Evolutionary conservation across 768 basidiomycete species (phyloP).

Genomic region (Tephrocybe sp.): DNA sequence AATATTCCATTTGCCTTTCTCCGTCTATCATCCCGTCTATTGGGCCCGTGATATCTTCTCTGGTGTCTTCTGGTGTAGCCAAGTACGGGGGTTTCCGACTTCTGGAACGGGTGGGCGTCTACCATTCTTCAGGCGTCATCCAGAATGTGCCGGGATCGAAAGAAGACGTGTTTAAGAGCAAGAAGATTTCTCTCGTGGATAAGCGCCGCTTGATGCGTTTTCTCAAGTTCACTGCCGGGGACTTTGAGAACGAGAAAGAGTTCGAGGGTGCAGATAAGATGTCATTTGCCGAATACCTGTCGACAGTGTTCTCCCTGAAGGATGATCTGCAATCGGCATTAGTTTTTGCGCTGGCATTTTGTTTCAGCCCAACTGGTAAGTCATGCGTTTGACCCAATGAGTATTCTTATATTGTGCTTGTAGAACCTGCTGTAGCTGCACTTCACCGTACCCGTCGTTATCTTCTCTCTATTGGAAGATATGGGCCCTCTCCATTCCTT

Average conservation of each 20-base stretch:
- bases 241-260: slow-evolving; percentile 66
- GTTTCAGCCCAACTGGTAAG: slow-evolving; percentile 55
- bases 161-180: slow-evolving; percentile 89
- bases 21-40: slow-evolving; percentile 79
- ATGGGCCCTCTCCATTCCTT: slow-evolving; percentile 80
- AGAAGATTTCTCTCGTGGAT: slow-evolving; percentile 70
- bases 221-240: slow-evolving; percentile 73
- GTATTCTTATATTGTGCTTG: slow-evolving; percentile 9
- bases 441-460: slow-evolving; percentile 71
- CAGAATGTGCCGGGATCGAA: slow-evolving; percentile 84
- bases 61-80: slow-evolving; percentile 81
- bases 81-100: slow-evolving; percentile 90
- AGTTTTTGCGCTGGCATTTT: slow-evolving; percentile 78
- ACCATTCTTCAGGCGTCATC: slow-evolving; percentile 42
- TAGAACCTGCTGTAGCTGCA: slow-evolving; percentile 67
- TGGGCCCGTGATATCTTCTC: slow-evolving; percentile 74
- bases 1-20: slow-evolving; percentile 83
- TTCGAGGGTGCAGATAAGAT: slow-evolving; percentile 50
- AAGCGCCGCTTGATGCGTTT: slow-evolving; percentile 94
- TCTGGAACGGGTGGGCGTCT: slow-evolving; percentile 67
- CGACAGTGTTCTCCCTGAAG: slow-evolving; percentile 59
- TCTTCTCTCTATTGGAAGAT: slow-evolving; percentile 77
- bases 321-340: slow-evolving; percentile 57
- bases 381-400: neutral
- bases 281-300: slow-evolving; percentile 65